Evolutionary conservation across 768 basidiomycete genomes (phyloP), one percentile per base, ranked within the genome.

Genomic region (Tricholoma hemisulphureum): DNA sequence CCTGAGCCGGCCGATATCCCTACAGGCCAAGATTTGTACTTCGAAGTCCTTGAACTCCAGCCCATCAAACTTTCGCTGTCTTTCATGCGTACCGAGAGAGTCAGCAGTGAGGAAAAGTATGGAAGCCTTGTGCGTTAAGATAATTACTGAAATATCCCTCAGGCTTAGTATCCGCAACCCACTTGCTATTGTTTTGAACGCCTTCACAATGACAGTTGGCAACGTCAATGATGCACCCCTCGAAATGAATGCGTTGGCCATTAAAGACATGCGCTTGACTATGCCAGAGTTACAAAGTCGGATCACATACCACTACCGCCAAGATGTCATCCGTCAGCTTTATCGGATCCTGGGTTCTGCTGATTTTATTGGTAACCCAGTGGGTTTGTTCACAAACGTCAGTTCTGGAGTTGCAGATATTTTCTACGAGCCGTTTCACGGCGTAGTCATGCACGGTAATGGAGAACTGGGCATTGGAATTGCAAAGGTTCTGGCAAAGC

Each of bases 311-410:
- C 96, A 98, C 68, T 99, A 98, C 70, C 83, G 91, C 32, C 91
- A 97, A 71, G 95, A 98, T 66, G 83, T 97, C 55, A 79, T 96
- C 35, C 88, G 93, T 10, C 97, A 99, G 69, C 80, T 98, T 2
- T 98, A 98, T 71, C 88, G 97, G 34, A 91, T 99, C 43, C 81
- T 99, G 13, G 96, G 97, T n/a, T 98, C 95, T 5, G 97, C 95
- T 0, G 96, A 98, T 73, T 96, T 98, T 75, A 90, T 91, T 59
- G 90, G 92, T 13, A 95, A 95, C 69, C 96, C 96, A 4, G 95
- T 98, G 45, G 97, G 97, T 9, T 80, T 99, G 43, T 98, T 99
- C 80, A 96, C 91, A 51, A 98, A 98, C 67, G 95, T 99, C 67
- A 96, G 93, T 67, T 97, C 95, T 26, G 97, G 97, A 10, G 92